Evolutionary conservation across 1,139 yeast species (phyloP).

Genomic region (Candida gigantensis): DNA sequence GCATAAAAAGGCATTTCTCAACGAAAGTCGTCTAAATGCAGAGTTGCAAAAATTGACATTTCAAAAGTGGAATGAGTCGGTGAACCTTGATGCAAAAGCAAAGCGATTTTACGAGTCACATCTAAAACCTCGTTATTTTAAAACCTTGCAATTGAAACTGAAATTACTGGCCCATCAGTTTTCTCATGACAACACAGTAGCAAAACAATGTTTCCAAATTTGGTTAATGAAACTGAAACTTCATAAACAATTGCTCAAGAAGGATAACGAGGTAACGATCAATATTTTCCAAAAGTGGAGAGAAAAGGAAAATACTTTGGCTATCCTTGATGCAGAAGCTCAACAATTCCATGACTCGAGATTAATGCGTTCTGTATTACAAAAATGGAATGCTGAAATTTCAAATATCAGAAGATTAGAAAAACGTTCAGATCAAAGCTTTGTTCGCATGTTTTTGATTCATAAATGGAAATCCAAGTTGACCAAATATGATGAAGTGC

Average conservation of each 20-base stretch:
- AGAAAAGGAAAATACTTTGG: not conserved
- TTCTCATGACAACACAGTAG: conserved; percentile 5
- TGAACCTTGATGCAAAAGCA: conserved; percentile 14
- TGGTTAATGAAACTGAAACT: conserved; percentile 8
- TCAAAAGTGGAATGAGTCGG: conserved; percentile 19
- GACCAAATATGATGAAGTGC: not conserved
- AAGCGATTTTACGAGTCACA: conserved; percentile 13
- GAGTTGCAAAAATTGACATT: conserved; percentile 8
- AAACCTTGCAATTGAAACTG: conserved; percentile 18
- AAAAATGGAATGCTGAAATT: conserved; percentile 3
- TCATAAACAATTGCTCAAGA: conserved; percentile 14
- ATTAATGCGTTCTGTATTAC: not conserved
- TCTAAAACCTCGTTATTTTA: conserved; percentile 8
- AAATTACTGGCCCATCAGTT: not conserved
- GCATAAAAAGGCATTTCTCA: conserved; percentile 7
- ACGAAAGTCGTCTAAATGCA: conserved; percentile 6
- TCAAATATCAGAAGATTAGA: not conserved
- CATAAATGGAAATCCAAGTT: conserved; percentile 11
- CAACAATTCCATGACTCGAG: not conserved
- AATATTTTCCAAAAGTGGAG: conserved; percentile 6
- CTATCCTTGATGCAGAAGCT: not conserved
- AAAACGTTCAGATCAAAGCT: not conserved
- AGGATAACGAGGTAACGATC: conserved; percentile 2
- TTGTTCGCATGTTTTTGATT: conserved; percentile 11
- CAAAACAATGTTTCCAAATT: conserved; percentile 1